Percentiles rank a stretch among this genome's conserved stretches.
phyloP scores from a whole-genome alignment of 1,284 basidiomycete species.

The Inonotus obliquus region DNA sequence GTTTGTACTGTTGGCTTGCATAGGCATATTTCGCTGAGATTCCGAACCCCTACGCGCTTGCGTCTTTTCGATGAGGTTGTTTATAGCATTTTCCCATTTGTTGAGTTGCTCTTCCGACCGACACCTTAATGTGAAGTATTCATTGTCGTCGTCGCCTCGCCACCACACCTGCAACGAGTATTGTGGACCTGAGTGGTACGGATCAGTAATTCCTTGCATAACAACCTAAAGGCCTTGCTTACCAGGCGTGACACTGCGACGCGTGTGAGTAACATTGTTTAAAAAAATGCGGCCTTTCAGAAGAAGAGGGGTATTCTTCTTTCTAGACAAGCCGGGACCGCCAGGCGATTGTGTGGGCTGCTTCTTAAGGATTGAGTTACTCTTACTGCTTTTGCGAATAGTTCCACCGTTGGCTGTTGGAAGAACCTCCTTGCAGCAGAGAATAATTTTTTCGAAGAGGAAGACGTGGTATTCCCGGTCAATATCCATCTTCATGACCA shows the following conservation, averaged over 20 bases:
- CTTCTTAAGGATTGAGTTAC: constrained; percentile 75
- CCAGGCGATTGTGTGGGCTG: constrained; percentile 46
- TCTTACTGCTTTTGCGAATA: constrained; percentile 55
- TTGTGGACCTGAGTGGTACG: constrained; percentile 37
- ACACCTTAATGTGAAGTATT: constrained; percentile 93
- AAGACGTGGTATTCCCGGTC: constrained; percentile 99
- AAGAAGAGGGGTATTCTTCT: constrained; percentile 77
- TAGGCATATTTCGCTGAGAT: constrained; percentile 36
- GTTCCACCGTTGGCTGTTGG: constrained; percentile 31
- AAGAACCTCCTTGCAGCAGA: constrained; percentile 91
- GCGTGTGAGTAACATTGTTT: constrained; percentile 87
- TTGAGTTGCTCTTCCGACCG: constrained; percentile 89
- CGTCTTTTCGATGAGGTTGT: constrained; percentile 76
- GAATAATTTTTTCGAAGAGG: constrained; percentile 97
- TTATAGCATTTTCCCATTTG: constrained; percentile 89
- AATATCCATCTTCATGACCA: constrained; percentile 94
- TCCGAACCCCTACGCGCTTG: constrained; percentile 60
- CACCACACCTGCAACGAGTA: constrained; percentile 86
- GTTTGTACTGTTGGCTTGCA: constrained; percentile 44
- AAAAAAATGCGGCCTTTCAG: constrained; percentile 97
- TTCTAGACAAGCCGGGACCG: constrained; percentile 50
- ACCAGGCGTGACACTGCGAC: constrained; percentile 59
- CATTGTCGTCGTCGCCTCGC: constrained; percentile 89
- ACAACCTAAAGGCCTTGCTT: constrained; percentile 26
- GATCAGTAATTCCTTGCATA: constrained; percentile 6